Evolutionary conservation across 2,329 filamentous ascomycete species (phyloP), one percentile per base, ranked within the genome.

Genomic region (Aspergillus proliferans): DNA sequence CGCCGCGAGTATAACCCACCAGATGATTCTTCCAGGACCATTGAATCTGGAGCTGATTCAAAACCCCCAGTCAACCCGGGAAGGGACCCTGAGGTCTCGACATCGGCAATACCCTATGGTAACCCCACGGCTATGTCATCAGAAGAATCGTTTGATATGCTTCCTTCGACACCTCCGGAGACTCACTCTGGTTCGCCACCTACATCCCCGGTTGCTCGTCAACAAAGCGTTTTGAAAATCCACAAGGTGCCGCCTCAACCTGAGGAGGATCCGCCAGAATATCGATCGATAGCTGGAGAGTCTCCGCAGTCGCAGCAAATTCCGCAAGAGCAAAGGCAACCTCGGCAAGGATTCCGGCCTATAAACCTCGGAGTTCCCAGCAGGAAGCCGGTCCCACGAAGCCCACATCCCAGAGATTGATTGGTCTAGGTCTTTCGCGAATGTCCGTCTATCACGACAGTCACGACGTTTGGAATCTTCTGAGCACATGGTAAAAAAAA

Each of bases 1-100:
- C 76, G 90, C 59, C 68, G 71, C 60, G 71, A 75, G 62, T 76
- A 76, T 69, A 68, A 71, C 64, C 65, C 70, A 67, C 65, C 68
- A 62, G 63, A 66, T 55, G 57, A 63, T 55, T 62, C 58, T 47
- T 58, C 56, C 47, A 54, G 56, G 45, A 49, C 58, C 47, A 57
- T 59, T 60, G 63, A 64, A 59, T 57, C 62, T 54, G 63, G 63
- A 57, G 59, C 68, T 68, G 70, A 71, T 69, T 47, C 54, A 49
- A 70, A 66, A 58, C 53, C 58, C 50, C 57, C 68, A 67, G 65
- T 60, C 49, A 54, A 55, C 48, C 51, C 52, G 45, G 57, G 56
- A 55, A 62, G 59, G 56, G 57, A 56, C 47, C 55, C 51, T 60
- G 63, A 65, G 49, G 58, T 54, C 33, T 62, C 58, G 30, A 55